A percentile compares a stretch with the other conserved stretches of the same genome.
phyloP scores from a whole-genome alignment of 2,329 filamentous ascomycete genomes.

The Cladorrhinum sp. region DNA sequence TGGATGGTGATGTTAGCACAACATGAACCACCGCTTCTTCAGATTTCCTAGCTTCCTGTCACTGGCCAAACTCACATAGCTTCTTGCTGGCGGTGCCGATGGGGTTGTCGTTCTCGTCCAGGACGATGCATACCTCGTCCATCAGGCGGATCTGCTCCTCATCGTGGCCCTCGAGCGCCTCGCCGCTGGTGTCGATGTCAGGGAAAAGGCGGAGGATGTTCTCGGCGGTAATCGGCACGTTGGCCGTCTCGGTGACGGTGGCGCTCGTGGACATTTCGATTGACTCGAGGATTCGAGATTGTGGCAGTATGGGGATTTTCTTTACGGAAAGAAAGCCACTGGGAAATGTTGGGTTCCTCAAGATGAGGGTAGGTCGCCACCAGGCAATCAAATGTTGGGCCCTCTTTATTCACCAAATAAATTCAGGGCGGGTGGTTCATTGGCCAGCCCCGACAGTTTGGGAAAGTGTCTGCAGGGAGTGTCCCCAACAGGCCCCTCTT shows the following conservation, averaged over 20 bases:
- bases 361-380: not conserved
- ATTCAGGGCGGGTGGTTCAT: not conserved
- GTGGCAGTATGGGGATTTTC: not conserved
- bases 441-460: not conserved
- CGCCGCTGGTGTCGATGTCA: constrained; percentile 69
- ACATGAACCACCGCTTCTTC: constrained; percentile 2
- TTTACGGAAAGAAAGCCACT: not conserved
- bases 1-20: constrained; percentile 11
- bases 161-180: constrained; percentile 85
- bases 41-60: not conserved
- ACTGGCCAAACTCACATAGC: constrained; percentile 63
- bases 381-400: not conserved
- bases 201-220: constrained; percentile 86
- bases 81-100: constrained; percentile 99
- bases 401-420: not conserved
- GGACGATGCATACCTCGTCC: constrained; percentile 98
- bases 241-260: constrained; percentile 47
- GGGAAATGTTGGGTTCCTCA: not conserved
- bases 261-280: constrained; percentile 35
- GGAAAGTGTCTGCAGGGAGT: not conserved
- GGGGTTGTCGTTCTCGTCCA: constrained; percentile 85
- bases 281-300: not conserved
- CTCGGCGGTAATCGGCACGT: constrained; percentile 73
- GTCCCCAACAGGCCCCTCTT: not conserved
- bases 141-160: constrained; percentile 97